A percentile compares a stretch with the other conserved stretches of the same genome.
phyloP scores from a whole-genome alignment of 306 rosid species.

The Acacia confusa region DNA sequence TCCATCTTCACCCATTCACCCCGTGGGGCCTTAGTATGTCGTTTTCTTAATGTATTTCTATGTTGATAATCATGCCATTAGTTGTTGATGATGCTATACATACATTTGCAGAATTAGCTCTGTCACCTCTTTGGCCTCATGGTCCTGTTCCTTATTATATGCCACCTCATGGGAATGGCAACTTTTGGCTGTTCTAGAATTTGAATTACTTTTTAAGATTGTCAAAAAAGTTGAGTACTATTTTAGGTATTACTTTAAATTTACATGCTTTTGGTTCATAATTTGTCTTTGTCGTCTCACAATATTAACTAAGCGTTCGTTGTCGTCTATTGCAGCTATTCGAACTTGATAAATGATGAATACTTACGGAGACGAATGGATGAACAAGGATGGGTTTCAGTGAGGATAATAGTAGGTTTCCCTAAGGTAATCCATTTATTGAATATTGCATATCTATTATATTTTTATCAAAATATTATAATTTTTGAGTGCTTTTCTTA shows the following conservation, averaged over 20 bases:
- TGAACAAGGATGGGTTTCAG: slow-evolving; percentile 86
- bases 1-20: slow-evolving; percentile 24
- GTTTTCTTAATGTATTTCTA: too few species aligned
- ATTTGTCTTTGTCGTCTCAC: neutral
- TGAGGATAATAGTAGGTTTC: slow-evolving; percentile 75
- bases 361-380: slow-evolving; percentile 87
- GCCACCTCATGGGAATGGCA: slow-evolving; percentile 31
- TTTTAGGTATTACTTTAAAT: slow-evolving; percentile 61
- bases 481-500: too few species aligned
- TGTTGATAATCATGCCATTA: too few species aligned
- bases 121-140: too few species aligned
- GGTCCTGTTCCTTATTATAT: slow-evolving; percentile 50
- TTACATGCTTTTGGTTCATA: slow-evolving; percentile 3
- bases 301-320: too few species aligned
- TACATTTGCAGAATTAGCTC: slow-evolving; percentile 39
- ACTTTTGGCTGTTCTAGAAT: slow-evolving; percentile 44
- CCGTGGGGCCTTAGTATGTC: slow-evolving; percentile 52
- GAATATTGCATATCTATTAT: too few species aligned
- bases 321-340: slow-evolving; percentile 64
- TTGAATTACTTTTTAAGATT: slow-evolving; percentile 59
- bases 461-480: too few species aligned
- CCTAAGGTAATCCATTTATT: slow-evolving; percentile 24
- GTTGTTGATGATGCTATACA: neutral
- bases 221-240: slow-evolving; percentile 81
- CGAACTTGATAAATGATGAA: slow-evolving; percentile 72